Evolutionary conservation across 2,329 filamentous ascomycete species (phyloP), one percentile per base, ranked within the genome.

Genomic region (Talaromyces amestolkiae): DNA sequence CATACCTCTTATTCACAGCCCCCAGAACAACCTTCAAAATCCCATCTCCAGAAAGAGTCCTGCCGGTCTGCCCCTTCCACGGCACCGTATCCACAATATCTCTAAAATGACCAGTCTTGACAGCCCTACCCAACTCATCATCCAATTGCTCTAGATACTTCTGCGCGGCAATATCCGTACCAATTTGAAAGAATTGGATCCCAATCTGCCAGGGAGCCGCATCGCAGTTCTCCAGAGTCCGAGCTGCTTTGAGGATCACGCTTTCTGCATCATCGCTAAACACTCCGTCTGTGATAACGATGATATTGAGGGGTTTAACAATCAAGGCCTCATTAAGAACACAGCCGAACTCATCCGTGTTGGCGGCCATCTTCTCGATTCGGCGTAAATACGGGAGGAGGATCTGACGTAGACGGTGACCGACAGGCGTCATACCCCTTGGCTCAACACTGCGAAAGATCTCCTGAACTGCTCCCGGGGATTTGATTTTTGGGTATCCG

Each of bases 181-280:
- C 94, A 53, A 98, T 91, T 78, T 97, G 94, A 82, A 98, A 96
- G 81, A 98, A 98, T 76, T 98, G 94, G 65, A 98, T 87, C 39
- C 94, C 94, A 9, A 97, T 82, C 80, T 98, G 95, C 82, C 91
- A 91, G 0, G 88, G 84, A 3, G 89, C 87, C 0, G 92, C 92
- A 9, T 88, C 84, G 8, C 90, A 76, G 61, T 78, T 78, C 72
- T 95, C 90, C 19, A 98, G 85, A 72, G 86, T 88, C 76, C 84
- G 84, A 0, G 93, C 94, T 0, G 86, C 82, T 3, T 79, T 76
- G 47, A 91, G 81, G 58, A 98, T 87, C 31, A 88, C 83, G 8
- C 82, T 83, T 75, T 93, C 90, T 0, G 90, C 87, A 69, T 96
- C 91, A 74, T 97, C 93, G 1, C 84, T 88, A 1, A 95, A 88